Conservation (phyloP, 805 yeast genomes). For the Yarrowia bubula region DNA sequence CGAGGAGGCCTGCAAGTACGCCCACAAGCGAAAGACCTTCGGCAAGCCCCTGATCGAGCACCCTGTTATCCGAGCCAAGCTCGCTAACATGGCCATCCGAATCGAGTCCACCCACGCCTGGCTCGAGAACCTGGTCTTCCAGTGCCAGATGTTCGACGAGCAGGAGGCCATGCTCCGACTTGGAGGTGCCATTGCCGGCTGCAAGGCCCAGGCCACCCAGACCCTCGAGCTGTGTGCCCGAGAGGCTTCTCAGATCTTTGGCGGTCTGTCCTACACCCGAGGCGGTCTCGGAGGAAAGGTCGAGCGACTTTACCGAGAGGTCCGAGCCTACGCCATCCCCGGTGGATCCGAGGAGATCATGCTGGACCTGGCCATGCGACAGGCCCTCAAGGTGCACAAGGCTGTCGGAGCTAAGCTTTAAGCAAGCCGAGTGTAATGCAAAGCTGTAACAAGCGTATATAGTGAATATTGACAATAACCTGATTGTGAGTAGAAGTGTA, state of each 20-base stretch:
- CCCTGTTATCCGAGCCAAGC: conserved; percentile 45
- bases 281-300: conserved; percentile 47
- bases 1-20: conserved; percentile 44
- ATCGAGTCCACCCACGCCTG: conserved; percentile 45
- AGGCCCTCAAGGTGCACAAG: conserved; percentile 43
- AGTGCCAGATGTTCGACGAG: conserved; percentile 37
- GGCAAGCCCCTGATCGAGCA: conserved; percentile 44
- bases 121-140: conserved; percentile 42
- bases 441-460: not conserved
- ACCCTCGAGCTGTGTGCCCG: conserved; percentile 46
- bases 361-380: conserved; percentile 45
- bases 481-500: not conserved
- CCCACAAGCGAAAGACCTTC: conserved; percentile 45
- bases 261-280: conserved; percentile 45
- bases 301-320: conserved; percentile 46
- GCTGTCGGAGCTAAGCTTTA: conserved; percentile 43
- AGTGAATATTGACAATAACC: not conserved
- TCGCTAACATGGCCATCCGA: conserved; percentile 44
- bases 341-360: conserved; percentile 48
- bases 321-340: conserved; percentile 47
- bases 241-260: conserved; percentile 46
- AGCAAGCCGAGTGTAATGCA: too few relatives aligned
- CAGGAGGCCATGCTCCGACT: conserved; percentile 41
- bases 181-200: conserved; percentile 47
- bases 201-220: conserved; percentile 44